phyloP scores from a whole-genome alignment of 768 basidiomycete species.

The Boletales sp. region DNA sequence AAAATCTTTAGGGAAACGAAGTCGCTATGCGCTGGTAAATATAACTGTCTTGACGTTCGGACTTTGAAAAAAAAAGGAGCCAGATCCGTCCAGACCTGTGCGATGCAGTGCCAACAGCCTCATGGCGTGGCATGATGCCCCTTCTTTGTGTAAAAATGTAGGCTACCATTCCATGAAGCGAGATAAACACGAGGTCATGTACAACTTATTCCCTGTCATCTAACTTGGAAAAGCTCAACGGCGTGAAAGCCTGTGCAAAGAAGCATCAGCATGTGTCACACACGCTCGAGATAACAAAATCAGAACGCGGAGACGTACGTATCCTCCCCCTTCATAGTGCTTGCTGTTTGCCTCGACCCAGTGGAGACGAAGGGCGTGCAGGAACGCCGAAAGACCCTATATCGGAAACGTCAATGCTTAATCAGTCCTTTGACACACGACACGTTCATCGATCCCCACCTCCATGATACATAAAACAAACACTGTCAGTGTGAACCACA shows the following conservation, averaged over 20 bases:
- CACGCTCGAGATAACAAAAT: conserved; percentile 20
- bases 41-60: conserved; percentile 20
- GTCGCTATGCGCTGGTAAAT: conserved; percentile 2
- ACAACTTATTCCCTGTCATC: conserved; percentile 33
- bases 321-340: conserved; percentile 86
- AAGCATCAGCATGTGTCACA: conserved; percentile 25
- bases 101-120: neutral
- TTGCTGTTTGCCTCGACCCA: conserved; percentile 99
- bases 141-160: conserved; percentile 11
- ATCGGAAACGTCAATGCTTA: conserved; percentile 2
- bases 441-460: conserved; percentile 46
- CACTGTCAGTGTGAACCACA: conserved; percentile 84
- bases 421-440: conserved; percentile 15
- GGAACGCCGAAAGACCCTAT: conserved; percentile 90
- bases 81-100: neutral
- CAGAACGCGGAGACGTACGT: conserved; percentile 53
- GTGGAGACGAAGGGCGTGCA: conserved; percentile 94
- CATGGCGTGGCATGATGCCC: conserved; percentile 7
- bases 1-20: conserved; percentile 24
- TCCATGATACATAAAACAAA: conserved; percentile 91
- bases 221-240: conserved; percentile 45
- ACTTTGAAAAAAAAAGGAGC: conserved; percentile 28
- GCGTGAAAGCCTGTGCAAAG: conserved; percentile 41
- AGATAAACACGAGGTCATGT: conserved; percentile 12
- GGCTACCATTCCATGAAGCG: conserved; percentile 17